Base-by-base conservation (phyloP, 139 green algal species). In the Picochlorum sp. region DNA sequence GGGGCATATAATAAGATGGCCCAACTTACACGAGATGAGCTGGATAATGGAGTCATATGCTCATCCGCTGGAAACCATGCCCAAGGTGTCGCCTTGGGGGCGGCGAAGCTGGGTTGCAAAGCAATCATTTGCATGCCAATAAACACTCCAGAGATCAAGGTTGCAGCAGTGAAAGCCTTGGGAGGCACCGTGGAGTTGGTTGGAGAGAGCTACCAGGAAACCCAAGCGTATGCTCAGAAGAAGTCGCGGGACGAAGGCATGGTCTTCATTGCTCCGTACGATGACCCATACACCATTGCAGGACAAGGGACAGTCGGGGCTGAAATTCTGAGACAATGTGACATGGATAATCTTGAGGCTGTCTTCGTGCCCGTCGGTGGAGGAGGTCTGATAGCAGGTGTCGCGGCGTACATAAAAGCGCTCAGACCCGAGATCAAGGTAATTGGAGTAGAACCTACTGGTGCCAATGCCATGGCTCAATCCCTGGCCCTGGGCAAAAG, bases 41-140 rank as follows among this genome's bases (percentile, higher is more conserved):
- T 87, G 9, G 71, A 66, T 30, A 76, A 78, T 1, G 92, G 92
- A 10, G 89, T 97, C 50, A 96, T 98, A 74, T 92, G 82, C 73
- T 89, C 83, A 44, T 90, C 76, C 1, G 92, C 92, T 6, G 92
- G 92, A 20, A 98, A 98, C 77, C 92, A 98, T 74, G 92, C 92
- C 18, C 92, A 98, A 76, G 66, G 92, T 6, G 92, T 97, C 16
- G 90, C 92, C 1, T 76, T 98, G 41, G 79, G 82, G 11, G 89
- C 87, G 2, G 45, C n/a, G 20, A 24, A 45, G 20, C 79, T 90
- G 74, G 83, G 83, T 14, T 93, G 84, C 71, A 73, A 70, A 14
- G 90, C 91, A 8, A 71, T 85, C 45, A 92, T 96, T 63, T 92
- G 85, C 80, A 97, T 97, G 91, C 91, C 90, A 11, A 65, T 83